Percentiles rank a stretch among this genome's conserved stretches.
phyloP scores from a whole-genome alignment of 2,329 filamentous ascomycete species.

The Paracoccidioides lutzii region DNA sequence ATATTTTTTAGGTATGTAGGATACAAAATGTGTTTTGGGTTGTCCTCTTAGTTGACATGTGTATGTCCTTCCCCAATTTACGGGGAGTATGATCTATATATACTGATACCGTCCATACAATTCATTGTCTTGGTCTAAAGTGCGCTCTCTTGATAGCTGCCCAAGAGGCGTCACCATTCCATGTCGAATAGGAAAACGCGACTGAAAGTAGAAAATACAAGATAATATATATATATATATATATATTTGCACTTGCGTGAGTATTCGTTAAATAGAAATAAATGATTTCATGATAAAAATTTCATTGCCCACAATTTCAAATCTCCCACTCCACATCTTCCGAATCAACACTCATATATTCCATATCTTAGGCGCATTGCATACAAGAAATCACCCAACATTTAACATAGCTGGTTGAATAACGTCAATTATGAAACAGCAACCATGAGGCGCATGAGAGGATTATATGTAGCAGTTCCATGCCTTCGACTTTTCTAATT shows the following conservation, averaged over 20 bases:
- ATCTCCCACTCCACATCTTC: too few species aligned
- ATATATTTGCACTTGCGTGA: background rate
- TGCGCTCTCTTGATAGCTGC: too few species aligned
- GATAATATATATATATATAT: background rate
- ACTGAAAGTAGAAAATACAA: background rate
- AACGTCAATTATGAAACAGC: background rate
- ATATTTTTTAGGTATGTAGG: background rate
- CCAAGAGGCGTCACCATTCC: background rate
- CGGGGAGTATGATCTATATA: too few species aligned
- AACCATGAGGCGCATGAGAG: background rate
- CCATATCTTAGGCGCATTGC: background rate
- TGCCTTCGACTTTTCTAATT: background rate
- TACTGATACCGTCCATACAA: background rate
- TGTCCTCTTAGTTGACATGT: background rate
- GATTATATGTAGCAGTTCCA: background rate
- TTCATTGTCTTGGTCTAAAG: too few species aligned
- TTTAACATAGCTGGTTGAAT: background rate
- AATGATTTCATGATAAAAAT: background rate
- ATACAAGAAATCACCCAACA: background rate
- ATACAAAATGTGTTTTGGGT: background rate
- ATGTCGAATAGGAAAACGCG: background rate
- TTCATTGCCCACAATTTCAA: too few species aligned
- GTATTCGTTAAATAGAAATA: background rate
- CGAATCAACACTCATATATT: too few species aligned
- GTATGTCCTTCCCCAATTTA: background rate